Base-by-base conservation (phyloP, 2,329 filamentous ascomycete species). In the Clarireedia homoeocarpa region DNA sequence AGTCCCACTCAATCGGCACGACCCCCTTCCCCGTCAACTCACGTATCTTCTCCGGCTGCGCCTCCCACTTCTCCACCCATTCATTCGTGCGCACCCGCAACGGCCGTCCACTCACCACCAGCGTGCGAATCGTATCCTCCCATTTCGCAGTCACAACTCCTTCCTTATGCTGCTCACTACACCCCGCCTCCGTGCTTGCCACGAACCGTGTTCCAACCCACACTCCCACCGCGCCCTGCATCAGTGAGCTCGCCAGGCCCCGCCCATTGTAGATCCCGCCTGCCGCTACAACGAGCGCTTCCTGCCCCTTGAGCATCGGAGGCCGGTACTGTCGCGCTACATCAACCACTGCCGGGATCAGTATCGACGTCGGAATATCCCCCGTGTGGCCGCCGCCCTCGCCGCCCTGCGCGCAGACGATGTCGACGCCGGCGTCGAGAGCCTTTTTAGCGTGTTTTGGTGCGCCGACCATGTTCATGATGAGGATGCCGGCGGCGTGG, bases 391-490 rank as follows among this genome's bases (percentile, higher is more conserved):
- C 92, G 17, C 92, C 92, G 1, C 91, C 92, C 71, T 97, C 92
- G 51, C 90, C 90, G 48, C 92, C 92, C 74, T 97, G 92, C 2
- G 91, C 85, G 70, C 91, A 96, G 5, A 97, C 81, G 61, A 96
- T 85, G 72, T 97, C 92, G 9, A 95, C 90, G 45, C 92, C 92
- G 0, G 86, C 81, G 50, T 90, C 83, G 4, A 97, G 76, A 2
- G 91, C 91, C 74, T 96, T 96, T 70, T 86, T 81, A 0, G 91
- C 91, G 71, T 97, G 92, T 70, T 87, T 90, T 2, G 92, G 91
- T 65, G 91, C 88, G 0, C 92, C 92, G 20, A 96, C 91, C 91
- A 96, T 96, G 71, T 96, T 96, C 91, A 96, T 96, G 38, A 96
- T 79, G 58, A 95, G 69, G 42, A 97, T 88, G 0, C 88, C 88